phyloP scores from a whole-genome alignment of 2,329 filamentous ascomycete genomes.

The Claviceps fusiformis region DNA sequence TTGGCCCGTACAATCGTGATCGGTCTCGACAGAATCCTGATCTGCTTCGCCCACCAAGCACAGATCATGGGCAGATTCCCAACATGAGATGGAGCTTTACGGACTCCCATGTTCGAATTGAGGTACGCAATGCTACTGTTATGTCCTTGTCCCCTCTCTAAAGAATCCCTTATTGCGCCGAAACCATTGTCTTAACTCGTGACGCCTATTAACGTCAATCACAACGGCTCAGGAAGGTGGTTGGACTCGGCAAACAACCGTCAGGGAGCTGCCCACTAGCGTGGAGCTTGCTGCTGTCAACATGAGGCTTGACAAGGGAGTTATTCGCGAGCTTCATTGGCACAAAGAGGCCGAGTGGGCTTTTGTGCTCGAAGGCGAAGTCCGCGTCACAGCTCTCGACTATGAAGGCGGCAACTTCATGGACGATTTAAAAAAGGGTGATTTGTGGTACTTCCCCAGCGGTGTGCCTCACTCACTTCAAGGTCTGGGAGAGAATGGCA shows the following conservation, averaged over 20 bases:
- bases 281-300: conserved; percentile 65
- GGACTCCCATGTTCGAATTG: conserved; percentile 49
- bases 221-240: conserved; percentile 45
- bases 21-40: conserved; percentile 59
- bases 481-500: conserved; percentile 50
- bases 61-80: conserved; percentile 54
- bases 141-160: neutral
- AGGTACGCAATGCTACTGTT: conserved; percentile 26
- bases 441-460: conserved; percentile 70
- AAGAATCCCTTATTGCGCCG: too few species aligned
- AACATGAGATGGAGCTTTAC: conserved; percentile 64
- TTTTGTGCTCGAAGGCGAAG: conserved; percentile 56
- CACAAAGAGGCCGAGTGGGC: conserved; percentile 72
- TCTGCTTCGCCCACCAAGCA: conserved; percentile 56
- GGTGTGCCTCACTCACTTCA: conserved; percentile 68
- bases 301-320: conserved; percentile 61
- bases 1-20: conserved; percentile 56
- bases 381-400: conserved; percentile 60
- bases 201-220: conserved; percentile 2
- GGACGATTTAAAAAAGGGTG: conserved; percentile 62
- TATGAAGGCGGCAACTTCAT: conserved; percentile 65
- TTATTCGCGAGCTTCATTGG: conserved; percentile 68
- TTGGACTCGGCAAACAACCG: conserved; percentile 63
- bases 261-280: conserved; percentile 49
- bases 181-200: too few species aligned